Conservation (phyloP, 345 rosid genomes). For the Sisymbrium irio region DNA sequence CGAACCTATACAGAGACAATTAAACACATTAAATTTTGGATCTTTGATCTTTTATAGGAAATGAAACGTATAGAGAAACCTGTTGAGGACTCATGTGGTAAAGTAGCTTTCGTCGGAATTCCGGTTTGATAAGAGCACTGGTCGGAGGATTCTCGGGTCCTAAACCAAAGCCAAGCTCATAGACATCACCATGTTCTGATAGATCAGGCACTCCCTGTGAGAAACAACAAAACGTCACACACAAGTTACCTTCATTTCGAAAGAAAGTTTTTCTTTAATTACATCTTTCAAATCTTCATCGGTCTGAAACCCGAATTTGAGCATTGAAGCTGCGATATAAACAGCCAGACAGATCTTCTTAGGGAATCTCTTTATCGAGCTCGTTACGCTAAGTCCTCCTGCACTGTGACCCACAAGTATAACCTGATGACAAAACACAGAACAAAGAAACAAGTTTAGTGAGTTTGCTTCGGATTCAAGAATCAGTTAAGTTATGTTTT, state of each 20-base stretch:
- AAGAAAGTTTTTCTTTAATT: not conserved
- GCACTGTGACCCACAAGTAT: constrained; percentile 92
- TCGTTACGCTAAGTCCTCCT: constrained; percentile 79
- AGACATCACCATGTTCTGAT: constrained; percentile 65
- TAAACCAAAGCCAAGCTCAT: constrained; percentile 61
- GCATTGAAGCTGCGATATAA: constrained; percentile 83
- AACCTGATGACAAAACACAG: constrained; percentile 45
- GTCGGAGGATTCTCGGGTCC: constrained; percentile 81
- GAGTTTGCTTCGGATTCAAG: constrained; percentile 25
- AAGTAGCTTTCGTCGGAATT: constrained; percentile 53
- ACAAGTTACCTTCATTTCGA: constrained; percentile 21
- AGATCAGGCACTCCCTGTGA: constrained; percentile 80
- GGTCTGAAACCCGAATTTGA: constrained; percentile 49
- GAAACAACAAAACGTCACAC: constrained; percentile 20
- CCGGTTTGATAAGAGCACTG: constrained; percentile 53
- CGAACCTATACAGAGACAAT: not conserved
- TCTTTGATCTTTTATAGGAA: not conserved
- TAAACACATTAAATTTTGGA: not conserved
- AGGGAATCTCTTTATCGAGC: constrained; percentile 52
- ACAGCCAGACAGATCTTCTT: constrained; percentile 64
- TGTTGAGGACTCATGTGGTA: constrained; percentile 70
- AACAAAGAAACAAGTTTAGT: constrained; percentile 10
- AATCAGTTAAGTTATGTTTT: not conserved
- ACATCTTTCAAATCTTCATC: constrained; percentile 69
- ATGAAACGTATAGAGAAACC: constrained; percentile 44